Conservation (phyloP, 2,329 filamentous ascomycete species). For the Nannizziopsis arthrosporioides region DNA sequence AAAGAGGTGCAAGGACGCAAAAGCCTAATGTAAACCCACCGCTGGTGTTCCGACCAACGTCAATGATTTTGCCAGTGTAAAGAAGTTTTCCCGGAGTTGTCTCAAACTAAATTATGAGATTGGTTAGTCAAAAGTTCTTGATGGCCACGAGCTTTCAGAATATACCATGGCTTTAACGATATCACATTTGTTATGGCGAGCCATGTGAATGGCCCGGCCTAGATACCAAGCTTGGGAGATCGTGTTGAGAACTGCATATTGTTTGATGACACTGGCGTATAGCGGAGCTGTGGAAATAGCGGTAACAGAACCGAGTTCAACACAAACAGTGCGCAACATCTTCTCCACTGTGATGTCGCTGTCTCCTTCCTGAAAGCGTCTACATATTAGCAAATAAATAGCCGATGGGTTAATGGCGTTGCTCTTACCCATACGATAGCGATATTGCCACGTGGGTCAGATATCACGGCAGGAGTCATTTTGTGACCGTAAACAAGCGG, state of each 20-base stretch:
- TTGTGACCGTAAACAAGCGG: conserved; percentile 33
- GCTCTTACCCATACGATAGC: conserved; percentile 18
- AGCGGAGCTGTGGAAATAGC: conserved; percentile 17
- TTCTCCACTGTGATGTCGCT: conserved; percentile 15
- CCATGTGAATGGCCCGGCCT: conserved; percentile 19
- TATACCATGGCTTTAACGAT: conserved; percentile 36
- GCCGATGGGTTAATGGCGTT: neutral
- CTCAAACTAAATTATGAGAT: conserved; percentile 18
- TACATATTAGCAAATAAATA: neutral
- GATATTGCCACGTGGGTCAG: conserved; percentile 34
- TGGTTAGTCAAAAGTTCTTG: conserved; percentile 3
- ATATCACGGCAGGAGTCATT: conserved; percentile 28
- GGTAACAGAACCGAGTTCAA: conserved; percentile 19
- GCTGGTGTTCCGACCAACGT: conserved; percentile 28
- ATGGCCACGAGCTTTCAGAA: neutral
- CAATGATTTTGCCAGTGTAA: conserved; percentile 37
- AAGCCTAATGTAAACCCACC: conserved; percentile 32
- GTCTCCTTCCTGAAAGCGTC: neutral
- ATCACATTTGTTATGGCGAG: conserved; percentile 18
- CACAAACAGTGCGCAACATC: conserved; percentile 17
- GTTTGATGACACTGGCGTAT: conserved; percentile 17
- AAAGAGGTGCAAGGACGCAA: conserved; percentile 22
- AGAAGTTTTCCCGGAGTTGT: conserved; percentile 26
- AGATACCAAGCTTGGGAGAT: conserved; percentile 22
- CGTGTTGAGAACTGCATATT: conserved; percentile 20